These are phyloP conservation scores for Phytophthora cryptogea DNA, from an alignment of 352 stramenopile genomes.

Conservation along the genomic window DNA sequence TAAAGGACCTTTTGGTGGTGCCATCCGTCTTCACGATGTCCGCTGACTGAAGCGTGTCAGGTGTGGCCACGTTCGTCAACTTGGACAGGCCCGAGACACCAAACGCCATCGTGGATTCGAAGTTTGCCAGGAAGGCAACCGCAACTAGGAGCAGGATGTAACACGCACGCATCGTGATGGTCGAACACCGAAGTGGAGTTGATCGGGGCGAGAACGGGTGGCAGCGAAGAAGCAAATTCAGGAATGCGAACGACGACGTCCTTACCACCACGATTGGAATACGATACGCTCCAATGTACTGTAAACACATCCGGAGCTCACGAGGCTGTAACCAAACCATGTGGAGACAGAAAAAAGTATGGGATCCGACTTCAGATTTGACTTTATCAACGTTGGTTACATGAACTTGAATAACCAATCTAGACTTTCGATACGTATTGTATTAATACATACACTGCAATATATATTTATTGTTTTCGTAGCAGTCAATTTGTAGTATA, in stretches of 20 bases:
- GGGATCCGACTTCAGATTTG: slow-evolving; percentile 1
- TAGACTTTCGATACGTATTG: too few relatives aligned
- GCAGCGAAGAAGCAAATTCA: slow-evolving; percentile 5
- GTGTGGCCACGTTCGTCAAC: not conserved
- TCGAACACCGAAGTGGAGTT: not conserved
- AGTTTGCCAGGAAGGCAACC: not conserved
- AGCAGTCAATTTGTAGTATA: too few relatives aligned
- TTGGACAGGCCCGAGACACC: not conserved
- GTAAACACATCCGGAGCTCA: too few relatives aligned
- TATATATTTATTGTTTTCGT: too few relatives aligned
- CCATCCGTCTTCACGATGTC: not conserved
- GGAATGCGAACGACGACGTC: slow-evolving; percentile 1
- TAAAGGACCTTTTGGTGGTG: not conserved
- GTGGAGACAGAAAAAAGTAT: not conserved
- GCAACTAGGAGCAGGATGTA: not conserved
- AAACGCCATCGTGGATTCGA: not conserved
- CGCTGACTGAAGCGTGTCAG: not conserved
- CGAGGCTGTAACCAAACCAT: too few relatives aligned
- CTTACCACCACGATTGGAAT: too few relatives aligned
- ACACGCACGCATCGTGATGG: slow-evolving; percentile 1
- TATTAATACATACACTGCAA: too few relatives aligned
- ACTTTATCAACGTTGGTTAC: not conserved
- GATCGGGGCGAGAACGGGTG: not conserved
- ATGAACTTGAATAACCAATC: too few relatives aligned
- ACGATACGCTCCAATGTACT: too few relatives aligned